phyloP scores from a whole-genome alignment of 306 rosid species.

The Sechiopsis laciniata region DNA sequence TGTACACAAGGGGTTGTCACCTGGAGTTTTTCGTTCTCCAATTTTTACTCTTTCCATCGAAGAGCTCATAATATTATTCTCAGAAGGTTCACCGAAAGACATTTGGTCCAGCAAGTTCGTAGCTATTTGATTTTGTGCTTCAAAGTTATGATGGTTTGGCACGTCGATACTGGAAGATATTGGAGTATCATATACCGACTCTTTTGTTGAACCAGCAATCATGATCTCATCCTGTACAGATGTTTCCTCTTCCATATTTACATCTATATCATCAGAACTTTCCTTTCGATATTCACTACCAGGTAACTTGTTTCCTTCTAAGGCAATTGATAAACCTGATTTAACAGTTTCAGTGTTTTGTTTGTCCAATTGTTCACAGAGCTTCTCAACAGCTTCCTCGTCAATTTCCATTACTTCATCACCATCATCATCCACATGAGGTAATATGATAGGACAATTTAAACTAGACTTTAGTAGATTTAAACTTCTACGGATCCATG shows the following conservation, averaged over 20 bases:
- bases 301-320: constrained; percentile 26
- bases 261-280: constrained; percentile 33
- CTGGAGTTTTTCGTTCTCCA: constrained; percentile 35
- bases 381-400: constrained; percentile 68
- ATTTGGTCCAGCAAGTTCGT: constrained; percentile 31
- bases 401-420: constrained; percentile 99
- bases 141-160: constrained; percentile 21
- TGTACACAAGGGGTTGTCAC: constrained; percentile 27
- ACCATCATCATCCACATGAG: constrained; percentile 67
- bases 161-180: constrained; percentile 20
- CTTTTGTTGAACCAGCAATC: constrained; percentile 32
- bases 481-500: constrained; percentile 91
- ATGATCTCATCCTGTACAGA: constrained; percentile 32
- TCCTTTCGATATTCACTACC: constrained; percentile 25
- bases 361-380: constrained; percentile 42
- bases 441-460: constrained; percentile 41
- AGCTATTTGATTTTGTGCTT: constrained; percentile 31
- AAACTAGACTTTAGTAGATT: constrained; percentile 61
- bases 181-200: constrained; percentile 22
- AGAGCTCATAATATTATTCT: constrained; percentile 27
- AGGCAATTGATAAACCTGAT: constrained; percentile 22
- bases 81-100: constrained; percentile 23
- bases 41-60: constrained; percentile 32
- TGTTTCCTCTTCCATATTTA: constrained; percentile 49
- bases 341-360: constrained; percentile 28